phyloP scores from a whole-genome alignment of 306 rosid species.

The Pterocarpus santalinus region DNA sequence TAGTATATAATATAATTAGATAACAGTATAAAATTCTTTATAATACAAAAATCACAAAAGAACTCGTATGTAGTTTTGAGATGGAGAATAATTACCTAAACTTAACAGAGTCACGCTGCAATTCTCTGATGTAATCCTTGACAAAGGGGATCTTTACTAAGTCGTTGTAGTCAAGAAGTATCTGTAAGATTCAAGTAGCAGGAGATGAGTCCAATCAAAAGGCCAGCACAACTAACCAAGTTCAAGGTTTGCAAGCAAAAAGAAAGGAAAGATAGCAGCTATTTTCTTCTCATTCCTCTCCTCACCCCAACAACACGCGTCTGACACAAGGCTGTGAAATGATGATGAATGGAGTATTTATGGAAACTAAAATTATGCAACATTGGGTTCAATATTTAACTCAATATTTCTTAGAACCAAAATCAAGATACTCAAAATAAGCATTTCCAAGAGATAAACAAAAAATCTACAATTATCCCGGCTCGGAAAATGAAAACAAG shows the following conservation, averaged over 20 bases:
- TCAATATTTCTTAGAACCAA: conserved; percentile 14
- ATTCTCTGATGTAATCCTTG: conserved; percentile 49
- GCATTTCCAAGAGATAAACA: background rate
- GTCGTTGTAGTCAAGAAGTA: conserved; percentile 79
- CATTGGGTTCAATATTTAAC: background rate
- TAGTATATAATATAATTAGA: too few relatives aligned
- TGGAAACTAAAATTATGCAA: too few relatives aligned
- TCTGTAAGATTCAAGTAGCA: conserved; percentile 59
- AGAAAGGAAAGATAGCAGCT: background rate
- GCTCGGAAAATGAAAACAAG: too few relatives aligned
- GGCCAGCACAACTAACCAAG: conserved; percentile 31
- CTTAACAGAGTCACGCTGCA: conserved; percentile 43
- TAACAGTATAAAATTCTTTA: too few relatives aligned
- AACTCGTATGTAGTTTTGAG: background rate
- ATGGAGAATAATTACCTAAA: conserved; percentile 62
- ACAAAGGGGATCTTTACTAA: conserved; percentile 67
- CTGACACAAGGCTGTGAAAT: too few relatives aligned
- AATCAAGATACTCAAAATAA: background rate
- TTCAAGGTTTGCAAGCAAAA: conserved; percentile 33
- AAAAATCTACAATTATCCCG: too few relatives aligned
- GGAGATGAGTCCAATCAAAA: conserved; percentile 42
- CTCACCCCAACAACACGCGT: too few relatives aligned
- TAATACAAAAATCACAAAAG: background rate
- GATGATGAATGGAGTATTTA: too few relatives aligned
- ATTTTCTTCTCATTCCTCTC: background rate